A percentile compares a stretch with the other conserved stretches of the same genome.
Conservation (phyloP, 768 basidiomycete genomes). For the Russula vinacea region DNA sequence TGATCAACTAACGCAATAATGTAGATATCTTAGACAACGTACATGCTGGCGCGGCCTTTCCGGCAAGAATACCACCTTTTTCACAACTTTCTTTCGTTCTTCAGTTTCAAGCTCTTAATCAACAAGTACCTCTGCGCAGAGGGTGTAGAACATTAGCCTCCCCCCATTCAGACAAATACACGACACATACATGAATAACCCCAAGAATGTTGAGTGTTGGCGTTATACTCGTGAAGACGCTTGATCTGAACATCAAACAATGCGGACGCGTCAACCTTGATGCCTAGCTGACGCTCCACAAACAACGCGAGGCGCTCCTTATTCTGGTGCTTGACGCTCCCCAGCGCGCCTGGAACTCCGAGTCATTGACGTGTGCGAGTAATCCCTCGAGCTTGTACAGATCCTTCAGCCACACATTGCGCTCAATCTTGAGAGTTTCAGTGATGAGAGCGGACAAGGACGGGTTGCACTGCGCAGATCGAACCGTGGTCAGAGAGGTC, state of each 20-base stretch:
- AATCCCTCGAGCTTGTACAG: conserved; percentile 75
- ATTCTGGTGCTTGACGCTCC: conserved; percentile 82
- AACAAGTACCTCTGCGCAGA: conserved; percentile 67
- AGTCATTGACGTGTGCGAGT: conserved; percentile 66
- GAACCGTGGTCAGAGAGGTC: conserved; percentile 31
- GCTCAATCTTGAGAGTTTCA: conserved; percentile 69
- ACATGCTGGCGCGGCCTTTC: conserved; percentile 95
- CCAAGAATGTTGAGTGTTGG: conserved; percentile 93
- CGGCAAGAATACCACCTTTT: conserved; percentile 93
- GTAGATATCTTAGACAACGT: conserved; percentile 33
- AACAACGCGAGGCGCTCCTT: conserved; percentile 83
- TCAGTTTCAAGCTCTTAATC: conserved; percentile 74
- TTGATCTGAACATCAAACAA: conserved; percentile 93
- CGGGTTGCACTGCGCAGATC: conserved; percentile 68
- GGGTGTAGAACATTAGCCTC: background rate
- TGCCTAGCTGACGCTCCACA: conserved; percentile 66
- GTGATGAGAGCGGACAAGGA: conserved; percentile 82
- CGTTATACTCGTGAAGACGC: conserved; percentile 95
- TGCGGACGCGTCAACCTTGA: conserved; percentile 68
- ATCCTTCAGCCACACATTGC: conserved; percentile 82
- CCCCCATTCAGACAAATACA: background rate
- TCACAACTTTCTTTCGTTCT: conserved; percentile 78
- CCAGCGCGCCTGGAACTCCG: conserved; percentile 76
- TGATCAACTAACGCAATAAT: conserved; percentile 21
- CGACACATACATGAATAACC: conserved; percentile 67